Percentiles rank a stretch among this genome's conserved stretches.
These are phyloP conservation scores for Phaeosphaeriaceae sp. DNA, from an alignment of 2,329 filamentous ascomycete genomes.

Conservation along the genomic window DNA sequence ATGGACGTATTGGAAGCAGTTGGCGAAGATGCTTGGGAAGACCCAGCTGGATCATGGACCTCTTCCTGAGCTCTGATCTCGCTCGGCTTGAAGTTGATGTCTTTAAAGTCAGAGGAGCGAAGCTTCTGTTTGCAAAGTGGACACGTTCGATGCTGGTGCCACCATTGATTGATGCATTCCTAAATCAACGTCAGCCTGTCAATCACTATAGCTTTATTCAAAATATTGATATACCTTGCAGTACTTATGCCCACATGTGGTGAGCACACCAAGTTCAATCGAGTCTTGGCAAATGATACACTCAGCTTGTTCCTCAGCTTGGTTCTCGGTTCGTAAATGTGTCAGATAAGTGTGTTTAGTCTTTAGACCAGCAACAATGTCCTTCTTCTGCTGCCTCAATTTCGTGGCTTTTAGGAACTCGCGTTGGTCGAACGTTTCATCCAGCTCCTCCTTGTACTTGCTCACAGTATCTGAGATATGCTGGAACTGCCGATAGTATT, in stretches of 20 bases:
- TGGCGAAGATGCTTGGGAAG: conserved; percentile 35
- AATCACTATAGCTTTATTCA: too few relatives aligned
- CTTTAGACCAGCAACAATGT: conserved; percentile 67
- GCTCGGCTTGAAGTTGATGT: conserved; percentile 82
- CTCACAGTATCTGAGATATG: conserved; percentile 87
- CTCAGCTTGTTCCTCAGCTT: conserved; percentile 63
- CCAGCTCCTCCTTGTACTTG: conserved; percentile 71
- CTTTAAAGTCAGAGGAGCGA: conserved; percentile 72
- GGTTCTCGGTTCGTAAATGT: conserved; percentile 68
- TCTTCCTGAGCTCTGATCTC: conserved; percentile 73
- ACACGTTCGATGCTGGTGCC: conserved; percentile 74
- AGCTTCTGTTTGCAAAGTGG: conserved; percentile 82
- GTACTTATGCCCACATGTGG: conserved; percentile 71
- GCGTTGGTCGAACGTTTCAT: conserved; percentile 61
- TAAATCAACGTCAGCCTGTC: background rate
- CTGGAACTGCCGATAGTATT: conserved; percentile 91
- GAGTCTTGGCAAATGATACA: conserved; percentile 85
- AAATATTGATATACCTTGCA: background rate
- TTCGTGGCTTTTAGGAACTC: conserved; percentile 53
- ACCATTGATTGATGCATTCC: conserved; percentile 84
- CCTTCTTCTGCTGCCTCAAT: conserved; percentile 61
- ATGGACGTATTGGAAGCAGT: conserved; percentile 59
- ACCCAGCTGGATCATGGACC: conserved; percentile 35
- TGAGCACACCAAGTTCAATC: conserved; percentile 82
- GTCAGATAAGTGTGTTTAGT: conserved; percentile 78